Evolutionary conservation across 306 rosid species (phyloP).

Genomic region (Hippophae rhamnoides): DNA sequence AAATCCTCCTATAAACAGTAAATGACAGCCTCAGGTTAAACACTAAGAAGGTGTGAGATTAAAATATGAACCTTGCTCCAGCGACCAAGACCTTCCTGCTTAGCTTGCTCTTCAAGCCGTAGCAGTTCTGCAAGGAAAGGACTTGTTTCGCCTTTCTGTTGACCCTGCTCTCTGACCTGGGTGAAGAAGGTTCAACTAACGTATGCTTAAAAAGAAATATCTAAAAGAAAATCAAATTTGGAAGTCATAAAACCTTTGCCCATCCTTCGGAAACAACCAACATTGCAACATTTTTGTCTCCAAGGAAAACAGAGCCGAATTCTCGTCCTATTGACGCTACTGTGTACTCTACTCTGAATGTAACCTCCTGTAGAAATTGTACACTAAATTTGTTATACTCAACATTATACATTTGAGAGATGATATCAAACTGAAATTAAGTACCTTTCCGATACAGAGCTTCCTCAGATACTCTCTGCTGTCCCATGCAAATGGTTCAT

Average conservation of each 20-base stretch:
- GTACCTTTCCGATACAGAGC: conserved; percentile 82
- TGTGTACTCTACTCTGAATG: conserved; percentile 73
- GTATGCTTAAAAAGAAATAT: conserved; percentile 8
- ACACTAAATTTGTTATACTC: no score
- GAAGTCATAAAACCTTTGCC: conserved; percentile 63
- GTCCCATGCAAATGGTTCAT: conserved; percentile 96
- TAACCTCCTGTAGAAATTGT: conserved; percentile 51
- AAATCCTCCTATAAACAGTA: no score
- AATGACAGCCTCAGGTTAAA: background rate
- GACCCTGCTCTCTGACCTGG: conserved; percentile 89
- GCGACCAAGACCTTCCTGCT: conserved; percentile 84
- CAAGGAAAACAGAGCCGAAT: conserved; percentile 81
- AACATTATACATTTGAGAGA: no score
- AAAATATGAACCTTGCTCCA: conserved; percentile 71
- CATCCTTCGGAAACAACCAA: conserved; percentile 85
- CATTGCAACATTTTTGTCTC: conserved; percentile 68
- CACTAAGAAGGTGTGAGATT: conserved; percentile 2
- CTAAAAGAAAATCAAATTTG: background rate
- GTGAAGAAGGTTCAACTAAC: conserved; percentile 14
- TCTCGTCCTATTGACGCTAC: conserved; percentile 79
- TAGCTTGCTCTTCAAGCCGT: conserved; percentile 78
- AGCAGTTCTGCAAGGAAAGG: conserved; percentile 73
- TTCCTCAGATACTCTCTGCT: conserved; percentile 89
- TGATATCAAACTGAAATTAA: background rate
- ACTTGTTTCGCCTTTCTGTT: conserved; percentile 81